Percentiles rank a stretch among this genome's conserved stretches.
Evolutionary conservation across 2,329 filamentous ascomycete genomes (phyloP).

Genomic region (Venturia nashicola): DNA sequence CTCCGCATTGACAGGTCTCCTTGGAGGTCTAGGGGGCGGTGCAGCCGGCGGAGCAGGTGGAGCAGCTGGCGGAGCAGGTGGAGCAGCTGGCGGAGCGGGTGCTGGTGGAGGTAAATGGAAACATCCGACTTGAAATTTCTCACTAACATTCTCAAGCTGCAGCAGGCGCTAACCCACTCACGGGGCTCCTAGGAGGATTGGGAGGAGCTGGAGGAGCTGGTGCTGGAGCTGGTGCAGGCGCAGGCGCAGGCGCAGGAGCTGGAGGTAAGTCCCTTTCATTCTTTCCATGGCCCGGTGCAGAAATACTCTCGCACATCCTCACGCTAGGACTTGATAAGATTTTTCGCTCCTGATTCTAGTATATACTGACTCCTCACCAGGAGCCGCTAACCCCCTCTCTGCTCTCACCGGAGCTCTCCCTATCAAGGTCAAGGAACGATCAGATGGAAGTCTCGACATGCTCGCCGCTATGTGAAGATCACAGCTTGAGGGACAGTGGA

Average conservation of each 20-base stretch:
- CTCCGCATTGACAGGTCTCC: neutral
- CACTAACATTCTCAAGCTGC: neutral
- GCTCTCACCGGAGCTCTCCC: neutral
- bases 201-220: neutral
- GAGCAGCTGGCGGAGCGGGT: neutral
- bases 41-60: neutral
- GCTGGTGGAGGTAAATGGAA: neutral
- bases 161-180: neutral
- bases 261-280: neutral
- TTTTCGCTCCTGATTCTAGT: too few relatives aligned
- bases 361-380: too few relatives aligned
- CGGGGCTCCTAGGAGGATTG: slow-evolving; percentile 2
- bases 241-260: neutral
- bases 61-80: neutral
- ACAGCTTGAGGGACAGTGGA: neutral
- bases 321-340: too few relatives aligned
- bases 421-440: neutral
- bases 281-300: too few relatives aligned
- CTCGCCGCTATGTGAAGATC: slow-evolving; percentile 1
- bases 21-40: neutral
- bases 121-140: neutral
- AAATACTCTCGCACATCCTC: too few relatives aligned
- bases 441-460: neutral
- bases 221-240: neutral
- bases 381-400: neutral